Evolutionary conservation across 1,284 basidiomycete genomes (phyloP), one percentile per base, ranked within the genome.

Genomic region (Puccinia coronata): DNA sequence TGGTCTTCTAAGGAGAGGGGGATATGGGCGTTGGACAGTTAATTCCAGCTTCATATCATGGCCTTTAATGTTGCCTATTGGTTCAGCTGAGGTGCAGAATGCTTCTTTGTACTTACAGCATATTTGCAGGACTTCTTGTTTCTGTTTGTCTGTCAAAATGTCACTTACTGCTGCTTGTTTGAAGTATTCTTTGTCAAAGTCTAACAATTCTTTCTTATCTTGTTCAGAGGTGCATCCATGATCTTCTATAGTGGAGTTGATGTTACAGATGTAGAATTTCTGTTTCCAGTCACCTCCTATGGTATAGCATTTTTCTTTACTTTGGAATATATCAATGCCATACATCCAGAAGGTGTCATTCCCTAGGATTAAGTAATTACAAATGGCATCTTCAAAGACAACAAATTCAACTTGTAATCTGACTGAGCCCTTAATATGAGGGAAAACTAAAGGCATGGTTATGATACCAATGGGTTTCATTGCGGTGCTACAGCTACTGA

Each of bases 291-390:
- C 43, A 8, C 43, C 43, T 43, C 43, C 43, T 8, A 43, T 43
- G 6, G 43, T 43, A 16, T 43, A 43, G 16, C 6, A 65, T 34
- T 28, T 65, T 4, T 36, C 61, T 36, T 65, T 65, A 65, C 61
- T 65, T 20, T 65, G 61, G 34, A 65, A 28, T 12, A 65, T 31
- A 34, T 65, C 61, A 28, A 65, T 65, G 8, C 61, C 61, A 20
- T 36, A 65, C 18, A 65, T 28, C 4, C 61, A 28, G n/a, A n/a
- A n/a, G n/a, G n/a, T n/a, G n/a, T n/a, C n/a, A n/a, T n/a, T n/a
- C n/a, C n/a, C n/a, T n/a, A 65, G 18, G 23, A 67, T 67, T 3
- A 67, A n/a, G 20, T 67, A 67, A 16, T 67, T 36, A 67, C 65
- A 39, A n/a, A 67, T 8, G 36, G 36, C 23, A 43, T 41, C 39